A percentile compares a stretch with the other conserved stretches of the same genome.
These are phyloP conservation scores for Tubosaeta sp. DNA, from an alignment of 768 basidiomycete species.

Conservation along the genomic window DNA sequence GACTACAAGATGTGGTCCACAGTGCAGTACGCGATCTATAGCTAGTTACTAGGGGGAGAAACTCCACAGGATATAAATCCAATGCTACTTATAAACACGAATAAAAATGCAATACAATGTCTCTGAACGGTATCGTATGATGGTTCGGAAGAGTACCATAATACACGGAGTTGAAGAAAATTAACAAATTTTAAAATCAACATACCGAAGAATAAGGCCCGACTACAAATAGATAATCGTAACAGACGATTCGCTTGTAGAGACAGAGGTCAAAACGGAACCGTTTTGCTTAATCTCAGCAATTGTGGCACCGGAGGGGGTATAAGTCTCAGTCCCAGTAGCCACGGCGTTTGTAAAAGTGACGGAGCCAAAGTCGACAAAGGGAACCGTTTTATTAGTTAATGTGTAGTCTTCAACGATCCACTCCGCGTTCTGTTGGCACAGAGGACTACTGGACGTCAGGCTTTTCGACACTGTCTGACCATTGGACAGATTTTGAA, in stretches of 20 bases:
- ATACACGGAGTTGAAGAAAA: background rate
- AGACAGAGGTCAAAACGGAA: background rate
- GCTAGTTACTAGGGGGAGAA: no score
- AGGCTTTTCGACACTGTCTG: background rate
- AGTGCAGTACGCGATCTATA: background rate
- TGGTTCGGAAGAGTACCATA: background rate
- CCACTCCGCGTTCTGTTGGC: background rate
- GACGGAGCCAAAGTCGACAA: slow-evolving; percentile 2
- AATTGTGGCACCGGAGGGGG: background rate
- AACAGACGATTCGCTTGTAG: background rate
- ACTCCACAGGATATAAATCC: background rate
- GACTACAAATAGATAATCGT: background rate
- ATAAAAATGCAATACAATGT: no score
- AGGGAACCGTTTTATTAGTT: background rate
- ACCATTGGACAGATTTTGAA: background rate
- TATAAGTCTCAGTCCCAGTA: background rate
- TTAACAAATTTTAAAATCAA: background rate
- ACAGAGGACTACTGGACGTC: background rate
- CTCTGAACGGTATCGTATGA: background rate
- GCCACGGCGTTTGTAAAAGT: background rate
- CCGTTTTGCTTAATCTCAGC: background rate
- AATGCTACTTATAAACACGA: background rate
- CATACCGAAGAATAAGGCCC: background rate
- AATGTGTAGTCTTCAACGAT: background rate
- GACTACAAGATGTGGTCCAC: no score